Evolutionary conservation across 441 rosid genomes (phyloP), one percentile per base, ranked within the genome.

Genomic region (Bocquillonia castaneifolia): DNA sequence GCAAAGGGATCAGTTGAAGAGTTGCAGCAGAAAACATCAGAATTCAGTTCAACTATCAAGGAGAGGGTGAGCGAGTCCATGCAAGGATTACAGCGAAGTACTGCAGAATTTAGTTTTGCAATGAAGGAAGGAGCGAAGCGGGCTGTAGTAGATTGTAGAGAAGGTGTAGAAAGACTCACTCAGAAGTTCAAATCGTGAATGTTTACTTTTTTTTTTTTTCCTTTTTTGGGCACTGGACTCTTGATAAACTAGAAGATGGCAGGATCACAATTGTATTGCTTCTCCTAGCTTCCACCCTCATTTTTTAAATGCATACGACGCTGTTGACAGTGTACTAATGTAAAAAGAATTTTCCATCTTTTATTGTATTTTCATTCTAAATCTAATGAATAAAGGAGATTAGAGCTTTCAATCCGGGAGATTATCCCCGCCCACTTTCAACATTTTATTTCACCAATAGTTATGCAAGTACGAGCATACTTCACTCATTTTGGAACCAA

Each of bases 71-170:
- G 59, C 68, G 83, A 31, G 72, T 81, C 85, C 1, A 51, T 79
- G 8, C 79, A 81, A 79, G 89, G 79, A 75, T 62, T 91, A 79
- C 89, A 80, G 81, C 85, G 80, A 66, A 79, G 76, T 51, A 69
- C 85, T 1, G 82, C 63, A 18, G 88, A 78, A 14, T n/a, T 87
- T 54, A 66, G 81, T 22, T 80, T 61, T 12, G 77, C 82, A 36
- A 42, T 90, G 54, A 83, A 77, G 83, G 93, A 88, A 28, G 78
- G 92, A 18, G 79, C 85, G 2, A 85, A 78, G 74, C 84, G 96
- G 62, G 75, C 88, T 58, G 94, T 85, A 0, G 98, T 78, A 45
- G 97, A 94, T 68, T 84, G 92, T 72, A 79, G 84, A 62, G 89
- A 74, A 37, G 86, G 88, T 50, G 86, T 91, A 15, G 88, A 85